Conservation (phyloP, 805 yeast genomes). For the Debaryomyces castellii region DNA sequence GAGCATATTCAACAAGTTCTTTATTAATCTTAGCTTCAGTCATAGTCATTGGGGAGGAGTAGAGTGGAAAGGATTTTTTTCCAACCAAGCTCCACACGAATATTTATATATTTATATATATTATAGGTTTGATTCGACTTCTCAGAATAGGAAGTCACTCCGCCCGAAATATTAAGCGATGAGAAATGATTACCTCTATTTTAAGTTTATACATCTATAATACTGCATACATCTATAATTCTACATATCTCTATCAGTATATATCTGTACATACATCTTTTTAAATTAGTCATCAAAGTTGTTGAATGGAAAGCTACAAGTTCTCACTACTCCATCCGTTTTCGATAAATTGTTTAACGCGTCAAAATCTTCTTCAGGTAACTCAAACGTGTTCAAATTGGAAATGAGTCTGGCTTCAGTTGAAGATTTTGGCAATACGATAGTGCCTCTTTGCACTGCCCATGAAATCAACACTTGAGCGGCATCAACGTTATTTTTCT, state of each 20-base stretch:
- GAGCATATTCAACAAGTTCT: slow-evolving; percentile 35
- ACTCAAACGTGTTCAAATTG: slow-evolving; percentile 35
- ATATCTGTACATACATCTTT: too few relatives aligned
- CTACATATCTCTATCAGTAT: too few relatives aligned
- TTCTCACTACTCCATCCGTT: slow-evolving; percentile 35
- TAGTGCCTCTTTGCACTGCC: slow-evolving; percentile 39
- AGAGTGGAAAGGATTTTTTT: too few relatives aligned
- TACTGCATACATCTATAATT: too few relatives aligned
- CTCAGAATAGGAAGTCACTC: not conserved
- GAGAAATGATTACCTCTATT: too few relatives aligned
- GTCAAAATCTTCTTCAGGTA: slow-evolving; percentile 37
- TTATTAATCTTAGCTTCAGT: slow-evolving; percentile 18
- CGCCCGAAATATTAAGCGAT: not conserved
- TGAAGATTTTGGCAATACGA: slow-evolving; percentile 41
- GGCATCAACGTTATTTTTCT: slow-evolving; percentile 29
- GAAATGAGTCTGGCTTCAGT: slow-evolving; percentile 34
- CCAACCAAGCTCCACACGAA: too few relatives aligned
- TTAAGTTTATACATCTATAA: too few relatives aligned
- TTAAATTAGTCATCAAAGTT: slow-evolving; percentile 11
- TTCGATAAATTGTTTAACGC: slow-evolving; percentile 30
- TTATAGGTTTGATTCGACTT: too few relatives aligned
- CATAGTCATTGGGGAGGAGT: not conserved
- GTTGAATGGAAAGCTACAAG: slow-evolving; percentile 23
- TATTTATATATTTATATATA: too few relatives aligned
- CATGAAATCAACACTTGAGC: slow-evolving; percentile 38